phyloP scores from a whole-genome alignment of 768 basidiomycete genomes.

The Chalciporus piperatus region DNA sequence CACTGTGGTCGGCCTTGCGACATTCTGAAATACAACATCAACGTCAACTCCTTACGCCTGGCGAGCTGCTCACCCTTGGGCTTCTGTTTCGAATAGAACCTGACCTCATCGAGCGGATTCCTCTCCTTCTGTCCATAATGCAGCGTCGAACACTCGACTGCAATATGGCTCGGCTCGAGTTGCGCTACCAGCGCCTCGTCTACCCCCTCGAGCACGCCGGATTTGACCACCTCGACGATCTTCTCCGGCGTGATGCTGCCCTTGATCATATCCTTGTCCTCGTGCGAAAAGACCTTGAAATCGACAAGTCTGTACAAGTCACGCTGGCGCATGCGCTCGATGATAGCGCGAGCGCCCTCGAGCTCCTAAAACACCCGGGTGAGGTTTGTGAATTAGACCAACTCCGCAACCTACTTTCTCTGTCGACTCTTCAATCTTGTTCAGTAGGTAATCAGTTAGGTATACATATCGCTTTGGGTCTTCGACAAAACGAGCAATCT shows the following conservation, averaged over 20 bases:
- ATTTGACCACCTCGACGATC: constrained; percentile 44
- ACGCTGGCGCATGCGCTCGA: constrained; percentile 58
- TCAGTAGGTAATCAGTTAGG: constrained; percentile 68
- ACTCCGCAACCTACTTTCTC: constrained; percentile 20
- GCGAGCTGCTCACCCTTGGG: constrained; percentile 46
- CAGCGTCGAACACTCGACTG: constrained; percentile 62
- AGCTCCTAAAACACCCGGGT: constrained; percentile 47
- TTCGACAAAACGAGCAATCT: constrained; percentile 54
- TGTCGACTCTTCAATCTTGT: constrained; percentile 52
- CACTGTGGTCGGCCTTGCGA: constrained; percentile 45
- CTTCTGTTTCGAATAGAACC: constrained; percentile 70
- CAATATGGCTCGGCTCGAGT: constrained; percentile 49
- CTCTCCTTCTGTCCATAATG: constrained; percentile 74
- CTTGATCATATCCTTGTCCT: constrained; percentile 25
- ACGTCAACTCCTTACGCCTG: not conserved
- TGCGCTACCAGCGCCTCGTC: constrained; percentile 30
- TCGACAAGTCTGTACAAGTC: constrained; percentile 73
- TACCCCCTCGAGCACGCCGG: constrained; percentile 22
- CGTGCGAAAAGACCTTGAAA: constrained; percentile 47
- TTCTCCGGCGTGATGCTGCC: constrained; percentile 34
- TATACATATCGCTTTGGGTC: constrained; percentile 59
- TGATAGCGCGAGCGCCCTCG: constrained; percentile 52
- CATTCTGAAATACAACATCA: constrained; percentile 34
- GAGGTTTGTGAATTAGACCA: too few relatives aligned
- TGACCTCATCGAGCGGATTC: constrained; percentile 67